Evolutionary conservation across 129 eudicot genomes (phyloP), one percentile per base, ranked within the genome.

Genomic region (Chrysanthemum makinoi): DNA sequence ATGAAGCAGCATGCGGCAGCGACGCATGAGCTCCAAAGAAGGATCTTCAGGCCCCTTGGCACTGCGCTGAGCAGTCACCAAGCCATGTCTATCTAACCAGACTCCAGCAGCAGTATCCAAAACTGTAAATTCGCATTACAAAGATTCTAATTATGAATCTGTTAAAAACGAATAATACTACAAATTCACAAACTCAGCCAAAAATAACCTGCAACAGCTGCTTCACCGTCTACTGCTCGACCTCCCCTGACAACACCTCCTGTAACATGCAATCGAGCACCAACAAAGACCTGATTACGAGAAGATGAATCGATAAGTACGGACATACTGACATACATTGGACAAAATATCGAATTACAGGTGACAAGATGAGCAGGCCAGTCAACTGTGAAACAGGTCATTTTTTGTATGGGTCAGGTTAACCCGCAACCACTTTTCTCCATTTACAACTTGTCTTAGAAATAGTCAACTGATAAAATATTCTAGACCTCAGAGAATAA

Each of bases 81-180:
- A 86, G 54, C 99, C 99, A 73, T 88, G 84, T 79, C 87, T 90
- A 77, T 94, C 99, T 14, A 90, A 75, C 99, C 99, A 94, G 55
- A 84, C 96, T 66, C 99, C 99, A 81, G 99, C 99, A 62, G 99
- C 97, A 74, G 99, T 94, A 80, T 94, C 99, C 87, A 94, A 75
- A 19, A 94, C 99, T 94, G 81, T 72, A 71, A 70, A 50, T 48
- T 63, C 44, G 8, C 72, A 39, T 53, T 22, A 7, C n/a, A 16
- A 70, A 47, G 8, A 67, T 67, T 46, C 13, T 51, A 35, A 26
- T 26, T 28, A 54, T 65, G 67, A 35, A 76, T 46, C 50, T 70
- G 10, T 18, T 7, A 63, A 30, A 66, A 60, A 62, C n/a, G 47
- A 24, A 55, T 44, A 30, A 60, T 44, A 66, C 62, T 14, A 49